A percentile compares a stretch with the other conserved stretches of the same genome.
These are phyloP conservation scores for Ceratocystis diversiconidia DNA, from an alignment of 2,329 filamentous ascomycete species.

Conservation along the genomic window DNA sequence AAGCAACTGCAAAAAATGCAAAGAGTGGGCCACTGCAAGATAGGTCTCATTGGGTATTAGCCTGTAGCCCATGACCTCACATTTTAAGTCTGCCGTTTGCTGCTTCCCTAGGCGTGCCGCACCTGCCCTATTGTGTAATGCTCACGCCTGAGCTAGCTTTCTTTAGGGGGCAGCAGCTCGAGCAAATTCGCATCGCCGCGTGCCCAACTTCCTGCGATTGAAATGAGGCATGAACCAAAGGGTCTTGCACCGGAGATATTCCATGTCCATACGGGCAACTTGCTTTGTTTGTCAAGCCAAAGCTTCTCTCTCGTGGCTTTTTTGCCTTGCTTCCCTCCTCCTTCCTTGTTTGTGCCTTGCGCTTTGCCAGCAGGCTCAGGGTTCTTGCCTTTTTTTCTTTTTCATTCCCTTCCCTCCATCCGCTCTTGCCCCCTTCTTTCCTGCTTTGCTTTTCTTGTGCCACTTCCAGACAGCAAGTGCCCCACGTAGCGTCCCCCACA, in stretches of 20 bases:
- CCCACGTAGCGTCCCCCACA: background rate
- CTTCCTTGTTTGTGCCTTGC: background rate
- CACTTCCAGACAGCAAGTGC: background rate
- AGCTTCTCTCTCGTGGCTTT: background rate
- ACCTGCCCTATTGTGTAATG: background rate
- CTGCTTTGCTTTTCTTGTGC: background rate
- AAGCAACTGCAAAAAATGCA: background rate
- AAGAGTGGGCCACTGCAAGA: background rate
- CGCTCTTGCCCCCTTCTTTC: background rate
- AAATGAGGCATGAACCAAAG: slow-evolving; percentile 3
- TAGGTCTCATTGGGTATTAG: background rate
- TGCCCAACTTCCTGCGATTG: background rate
- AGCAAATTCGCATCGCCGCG: background rate
- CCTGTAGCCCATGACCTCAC: background rate
- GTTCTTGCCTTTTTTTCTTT: background rate
- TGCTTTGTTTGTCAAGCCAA: background rate
- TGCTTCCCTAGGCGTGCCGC: background rate
- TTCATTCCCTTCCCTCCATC: background rate
- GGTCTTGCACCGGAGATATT: background rate
- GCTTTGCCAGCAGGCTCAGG: background rate
- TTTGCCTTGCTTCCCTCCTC: background rate
- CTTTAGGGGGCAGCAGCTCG: background rate
- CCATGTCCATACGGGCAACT: background rate
- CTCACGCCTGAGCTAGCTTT: background rate
- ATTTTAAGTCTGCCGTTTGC: background rate